phyloP scores from a whole-genome alignment of 441 rosid genomes.

The Pelargonium myrrhifolium region DNA sequence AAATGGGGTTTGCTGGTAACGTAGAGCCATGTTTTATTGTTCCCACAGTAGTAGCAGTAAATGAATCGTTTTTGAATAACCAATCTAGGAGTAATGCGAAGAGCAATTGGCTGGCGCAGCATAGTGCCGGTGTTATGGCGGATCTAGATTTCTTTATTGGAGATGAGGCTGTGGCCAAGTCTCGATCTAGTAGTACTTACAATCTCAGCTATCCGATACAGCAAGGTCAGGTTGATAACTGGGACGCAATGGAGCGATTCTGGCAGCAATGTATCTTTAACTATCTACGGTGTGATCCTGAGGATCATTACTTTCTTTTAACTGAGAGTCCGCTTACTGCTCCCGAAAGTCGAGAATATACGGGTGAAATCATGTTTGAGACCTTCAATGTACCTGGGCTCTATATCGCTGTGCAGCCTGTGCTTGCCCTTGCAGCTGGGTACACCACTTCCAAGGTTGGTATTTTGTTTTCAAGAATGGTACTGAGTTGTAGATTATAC shows the following conservation, averaged over 20 bases:
- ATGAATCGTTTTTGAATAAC: slow-evolving; percentile 68
- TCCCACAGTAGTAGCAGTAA: slow-evolving; percentile 87
- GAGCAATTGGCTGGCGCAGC: slow-evolving; percentile 72
- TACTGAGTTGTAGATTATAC: background rate
- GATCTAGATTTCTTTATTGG: slow-evolving; percentile 92
- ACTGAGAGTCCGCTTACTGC: slow-evolving; percentile 97
- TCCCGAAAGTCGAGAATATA: slow-evolving; percentile 90
- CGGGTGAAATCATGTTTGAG: slow-evolving; percentile 98
- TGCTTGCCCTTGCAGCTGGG: slow-evolving; percentile 97
- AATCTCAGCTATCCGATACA: slow-evolving; percentile 75
- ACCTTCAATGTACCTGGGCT: slow-evolving; percentile 95
- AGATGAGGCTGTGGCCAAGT: slow-evolving; percentile 68
- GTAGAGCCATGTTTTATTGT: slow-evolving; percentile 95
- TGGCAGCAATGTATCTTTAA: slow-evolving; percentile 98
- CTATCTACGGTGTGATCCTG: slow-evolving; percentile 94
- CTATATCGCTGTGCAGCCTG: slow-evolving; percentile 92
- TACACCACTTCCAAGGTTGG: slow-evolving; percentile 92
- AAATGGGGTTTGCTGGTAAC: slow-evolving; percentile 96
- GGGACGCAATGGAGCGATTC: slow-evolving; percentile 99
- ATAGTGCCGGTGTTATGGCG: slow-evolving; percentile 96
- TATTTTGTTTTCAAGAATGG: slow-evolving; percentile 4
- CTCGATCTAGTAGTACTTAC: slow-evolving; percentile 67
- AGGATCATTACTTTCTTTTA: slow-evolving; percentile 93
- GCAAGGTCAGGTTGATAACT: slow-evolving; percentile 87
- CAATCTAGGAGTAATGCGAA: slow-evolving; percentile 65